phyloP scores from a whole-genome alignment of 768 basidiomycete genomes.

The Amanita exitialis region DNA sequence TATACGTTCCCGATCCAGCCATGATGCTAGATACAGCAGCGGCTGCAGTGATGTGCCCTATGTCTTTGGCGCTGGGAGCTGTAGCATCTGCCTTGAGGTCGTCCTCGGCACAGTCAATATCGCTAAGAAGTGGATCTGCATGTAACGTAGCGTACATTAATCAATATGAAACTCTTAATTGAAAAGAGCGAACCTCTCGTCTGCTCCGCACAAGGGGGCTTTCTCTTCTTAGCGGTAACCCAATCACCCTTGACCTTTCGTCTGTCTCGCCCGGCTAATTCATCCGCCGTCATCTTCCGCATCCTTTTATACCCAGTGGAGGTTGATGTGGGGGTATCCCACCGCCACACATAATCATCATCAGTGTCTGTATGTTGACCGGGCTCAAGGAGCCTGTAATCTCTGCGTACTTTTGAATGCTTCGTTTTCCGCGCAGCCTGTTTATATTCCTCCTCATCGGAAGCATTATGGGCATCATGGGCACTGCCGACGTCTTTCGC shows the following conservation, averaged over 20 bases:
- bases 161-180: background rate
- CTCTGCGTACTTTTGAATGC: background rate
- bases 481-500: slow-evolving; percentile 18
- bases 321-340: background rate
- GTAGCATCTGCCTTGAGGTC: slow-evolving; percentile 16
- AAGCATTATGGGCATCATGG: slow-evolving; percentile 12
- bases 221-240: slow-evolving; percentile 2
- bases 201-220: background rate
- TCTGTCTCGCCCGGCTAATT: background rate
- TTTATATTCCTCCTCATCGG: slow-evolving; percentile 11
- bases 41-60: slow-evolving; percentile 22
- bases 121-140: slow-evolving; percentile 3
- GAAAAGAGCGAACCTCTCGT: background rate
- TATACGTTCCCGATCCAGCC: slow-evolving; percentile 24
- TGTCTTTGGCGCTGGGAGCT: slow-evolving; percentile 16
- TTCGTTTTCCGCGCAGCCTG: slow-evolving; percentile 11
- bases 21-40: slow-evolving; percentile 39
- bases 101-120: background rate
- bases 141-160: background rate
- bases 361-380: slow-evolving; percentile 2
- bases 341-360: slow-evolving; percentile 6
- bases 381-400: background rate
- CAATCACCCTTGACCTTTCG: background rate
- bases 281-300: slow-evolving; percentile 3
- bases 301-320: slow-evolving; percentile 1